Conservation (phyloP, 2,329 filamentous ascomycete species). For the Corinectria fuckeliana region DNA sequence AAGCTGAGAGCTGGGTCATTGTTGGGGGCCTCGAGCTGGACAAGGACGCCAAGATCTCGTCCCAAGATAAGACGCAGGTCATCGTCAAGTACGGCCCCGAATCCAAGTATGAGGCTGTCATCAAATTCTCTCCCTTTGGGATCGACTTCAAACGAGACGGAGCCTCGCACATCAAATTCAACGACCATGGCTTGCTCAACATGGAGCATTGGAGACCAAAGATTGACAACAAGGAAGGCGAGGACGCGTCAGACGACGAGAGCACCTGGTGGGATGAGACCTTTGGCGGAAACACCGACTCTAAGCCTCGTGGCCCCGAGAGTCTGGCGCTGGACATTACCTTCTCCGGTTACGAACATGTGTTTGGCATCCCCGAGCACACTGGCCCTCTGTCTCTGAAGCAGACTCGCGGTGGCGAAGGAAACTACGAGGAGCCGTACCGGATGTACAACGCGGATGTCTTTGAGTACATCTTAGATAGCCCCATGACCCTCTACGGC, state of each 20-base stretch:
- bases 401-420: constrained; percentile 86
- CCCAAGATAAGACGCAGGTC: constrained; percentile 70
- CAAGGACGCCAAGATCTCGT: constrained; percentile 71
- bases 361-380: constrained; percentile 94
- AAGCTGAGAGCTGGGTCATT: constrained; percentile 84
- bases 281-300: constrained; percentile 94
- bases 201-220: constrained; percentile 95
- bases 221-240: constrained; percentile 68
- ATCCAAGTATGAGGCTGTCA: constrained; percentile 79
- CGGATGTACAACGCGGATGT: constrained; percentile 96
- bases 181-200: constrained; percentile 88
- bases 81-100: constrained; percentile 82
- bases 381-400: constrained; percentile 86
- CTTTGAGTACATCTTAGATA: constrained; percentile 96
- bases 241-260: constrained; percentile 72
- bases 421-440: constrained; percentile 88
- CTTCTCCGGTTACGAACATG: constrained; percentile 89
- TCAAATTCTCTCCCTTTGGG: constrained; percentile 81
- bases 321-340: constrained; percentile 90
- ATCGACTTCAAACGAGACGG: constrained; percentile 89
- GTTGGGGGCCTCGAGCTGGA: constrained; percentile 81
- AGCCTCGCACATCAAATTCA: constrained; percentile 82
- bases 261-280: constrained; percentile 98
- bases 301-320: constrained; percentile 93
- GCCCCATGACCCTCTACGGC: constrained; percentile 98